A percentile compares a stretch with the other conserved stretches of the same genome.
These are phyloP conservation scores for Tylopilus felleus DNA, from an alignment of 768 basidiomycete species.

Conservation along the genomic window DNA sequence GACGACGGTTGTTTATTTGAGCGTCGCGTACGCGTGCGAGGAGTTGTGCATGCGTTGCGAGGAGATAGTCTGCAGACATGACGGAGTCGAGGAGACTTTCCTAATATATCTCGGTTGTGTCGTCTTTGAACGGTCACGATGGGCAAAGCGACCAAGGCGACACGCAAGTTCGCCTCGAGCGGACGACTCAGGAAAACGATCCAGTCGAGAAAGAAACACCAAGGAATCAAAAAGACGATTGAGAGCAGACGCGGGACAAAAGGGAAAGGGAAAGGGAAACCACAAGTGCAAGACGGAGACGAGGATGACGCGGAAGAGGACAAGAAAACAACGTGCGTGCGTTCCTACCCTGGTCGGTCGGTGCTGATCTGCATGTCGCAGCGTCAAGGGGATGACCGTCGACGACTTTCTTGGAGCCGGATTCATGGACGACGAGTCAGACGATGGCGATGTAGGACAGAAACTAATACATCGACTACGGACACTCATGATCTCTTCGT, in stretches of 20 bases:
- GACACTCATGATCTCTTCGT: conserved; percentile 4
- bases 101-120: conserved; percentile 14
- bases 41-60: conserved; percentile 59
- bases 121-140: conserved; percentile 29
- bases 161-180: conserved; percentile 83
- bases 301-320: conserved; percentile 14
- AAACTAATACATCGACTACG: background rate
- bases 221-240: conserved; percentile 69
- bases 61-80: conserved; percentile 54
- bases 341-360: no score
- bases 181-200: conserved; percentile 89
- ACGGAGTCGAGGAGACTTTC: conserved; percentile 10
- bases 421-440: conserved; percentile 66
- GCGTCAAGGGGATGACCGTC: conserved; percentile 54
- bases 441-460: conserved; percentile 37
- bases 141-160: conserved; percentile 63
- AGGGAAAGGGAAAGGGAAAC: conserved; percentile 34
- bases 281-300: conserved; percentile 30
- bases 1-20: conserved; percentile 56
- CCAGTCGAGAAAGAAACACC: conserved; percentile 75
- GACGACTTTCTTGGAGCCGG: conserved; percentile 71
- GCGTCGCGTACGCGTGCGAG: conserved; percentile 50
- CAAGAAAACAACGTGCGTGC: conserved; percentile 13
- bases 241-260: conserved; percentile 54
- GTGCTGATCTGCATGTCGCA: conserved; percentile 4